Percentiles rank a stretch among this genome's conserved stretches.
These are phyloP conservation scores for Nitzschia inconspicua DNA, from an alignment of 108 stramenopile species.

Conservation along the genomic window DNA sequence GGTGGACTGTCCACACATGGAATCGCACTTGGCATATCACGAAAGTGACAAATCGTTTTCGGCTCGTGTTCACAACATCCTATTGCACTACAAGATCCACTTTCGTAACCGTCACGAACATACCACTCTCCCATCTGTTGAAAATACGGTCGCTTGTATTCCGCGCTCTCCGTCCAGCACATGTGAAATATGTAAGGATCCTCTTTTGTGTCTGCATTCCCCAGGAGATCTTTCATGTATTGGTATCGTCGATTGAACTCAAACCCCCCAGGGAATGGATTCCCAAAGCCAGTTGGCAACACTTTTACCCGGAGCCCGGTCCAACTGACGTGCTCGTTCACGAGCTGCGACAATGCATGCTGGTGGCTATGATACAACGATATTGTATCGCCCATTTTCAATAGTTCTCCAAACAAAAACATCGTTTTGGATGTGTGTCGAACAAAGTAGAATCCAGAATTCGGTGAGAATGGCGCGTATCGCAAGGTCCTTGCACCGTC, in stretches of 20 bases:
- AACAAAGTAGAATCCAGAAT: conserved; percentile 71
- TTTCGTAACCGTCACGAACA: conserved; percentile 41
- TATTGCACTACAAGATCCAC: too few species aligned
- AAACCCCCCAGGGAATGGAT: conserved; percentile 33
- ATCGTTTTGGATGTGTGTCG: conserved; percentile 60
- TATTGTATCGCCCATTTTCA: conserved; percentile 66
- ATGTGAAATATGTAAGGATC: conserved; percentile 40
- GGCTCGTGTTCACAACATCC: conserved; percentile 66
- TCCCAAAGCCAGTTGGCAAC: conserved; percentile 27
- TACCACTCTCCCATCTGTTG: conserved; percentile 78
- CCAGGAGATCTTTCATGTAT: conserved; percentile 18
- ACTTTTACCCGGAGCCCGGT: conserved; percentile 71
- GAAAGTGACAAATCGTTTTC: conserved; percentile 59
- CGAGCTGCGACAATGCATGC: conserved; percentile 53
- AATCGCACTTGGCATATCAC: conserved; percentile 72
- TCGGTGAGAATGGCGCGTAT: conserved; percentile 24
- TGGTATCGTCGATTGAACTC: conserved; percentile 17
- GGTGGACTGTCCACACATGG: conserved; percentile 57
- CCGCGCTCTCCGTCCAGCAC: conserved; percentile 77
- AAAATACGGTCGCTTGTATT: conserved; percentile 65
- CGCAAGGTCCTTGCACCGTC: conserved; percentile 39
- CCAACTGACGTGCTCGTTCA: conserved; percentile 64
- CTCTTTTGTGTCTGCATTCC: conserved; percentile 11
- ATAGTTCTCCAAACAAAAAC: conserved; percentile 57
- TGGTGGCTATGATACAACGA: conserved; percentile 57